phyloP scores from a whole-genome alignment of 257 asterid genomes.

The Henckelia pumila region DNA sequence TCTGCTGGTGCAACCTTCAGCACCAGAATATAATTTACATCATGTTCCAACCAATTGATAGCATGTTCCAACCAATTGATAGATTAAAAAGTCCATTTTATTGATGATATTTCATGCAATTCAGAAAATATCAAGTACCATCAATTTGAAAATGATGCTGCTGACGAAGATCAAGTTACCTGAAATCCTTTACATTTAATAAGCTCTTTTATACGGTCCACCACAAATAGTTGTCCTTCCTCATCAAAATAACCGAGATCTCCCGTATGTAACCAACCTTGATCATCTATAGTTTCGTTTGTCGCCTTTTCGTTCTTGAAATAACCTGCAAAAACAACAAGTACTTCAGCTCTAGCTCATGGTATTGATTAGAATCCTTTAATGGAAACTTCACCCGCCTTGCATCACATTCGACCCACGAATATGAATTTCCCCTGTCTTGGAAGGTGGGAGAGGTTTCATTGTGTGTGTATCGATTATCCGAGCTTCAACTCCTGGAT shows the following conservation, averaged over 20 bases:
- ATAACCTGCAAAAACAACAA: conserved; percentile 26
- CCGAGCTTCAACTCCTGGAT: conserved; percentile 31
- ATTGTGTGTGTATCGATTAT: conserved; percentile 23
- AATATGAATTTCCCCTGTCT: conserved; percentile 37
- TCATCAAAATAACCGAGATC: conserved; percentile 48
- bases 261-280: conserved; percentile 47
- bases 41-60: not conserved
- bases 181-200: conserved; percentile 48
- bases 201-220: conserved; percentile 43
- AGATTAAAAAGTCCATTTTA: not conserved
- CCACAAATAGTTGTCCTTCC: conserved; percentile 37
- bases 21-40: not conserved
- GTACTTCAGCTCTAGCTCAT: not conserved
- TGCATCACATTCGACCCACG: conserved; percentile 35
- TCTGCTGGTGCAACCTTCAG: conserved; percentile 36
- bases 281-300: conserved; percentile 28
- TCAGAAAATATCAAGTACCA: not conserved
- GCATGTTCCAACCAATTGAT: not conserved
- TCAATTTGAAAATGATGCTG: not conserved
- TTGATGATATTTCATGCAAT: not conserved
- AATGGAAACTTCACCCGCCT: conserved; percentile 24
- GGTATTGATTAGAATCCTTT: not conserved
- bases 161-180: conserved; percentile 19
- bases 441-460: conserved; percentile 35
- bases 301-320: conserved; percentile 38